Evolutionary conservation across 805 yeast genomes (phyloP).

Genomic region (Komagataella phaffii): DNA sequence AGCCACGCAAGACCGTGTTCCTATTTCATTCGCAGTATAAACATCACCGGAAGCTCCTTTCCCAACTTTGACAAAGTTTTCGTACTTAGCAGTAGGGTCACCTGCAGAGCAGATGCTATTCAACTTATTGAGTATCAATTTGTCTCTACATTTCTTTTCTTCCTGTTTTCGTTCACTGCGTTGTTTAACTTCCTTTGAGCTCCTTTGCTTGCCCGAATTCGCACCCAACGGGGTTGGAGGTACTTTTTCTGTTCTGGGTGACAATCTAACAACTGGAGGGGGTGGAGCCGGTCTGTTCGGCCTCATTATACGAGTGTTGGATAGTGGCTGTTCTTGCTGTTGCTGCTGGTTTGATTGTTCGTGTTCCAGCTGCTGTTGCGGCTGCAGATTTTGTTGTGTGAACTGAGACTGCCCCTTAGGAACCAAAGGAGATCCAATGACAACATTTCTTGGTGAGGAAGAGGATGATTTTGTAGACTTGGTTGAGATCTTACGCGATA

Average conservation of each 20-base stretch:
- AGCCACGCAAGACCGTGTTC: conserved; percentile 57
- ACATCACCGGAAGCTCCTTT: conserved; percentile 99
- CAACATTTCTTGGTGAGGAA: conserved; percentile 4
- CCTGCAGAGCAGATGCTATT: conserved; percentile 70
- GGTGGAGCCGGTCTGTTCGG: conserved; percentile 23
- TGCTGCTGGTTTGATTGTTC: neutral
- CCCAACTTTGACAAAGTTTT: conserved; percentile 72
- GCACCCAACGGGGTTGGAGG: conserved; percentile 19
- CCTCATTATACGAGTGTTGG: conserved; percentile 1
- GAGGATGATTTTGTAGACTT: conserved; percentile 5
- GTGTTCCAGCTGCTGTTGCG: neutral
- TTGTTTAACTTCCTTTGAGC: conserved; percentile 34
- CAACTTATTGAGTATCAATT: conserved; percentile 57
- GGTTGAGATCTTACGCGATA: conserved; percentile 15
- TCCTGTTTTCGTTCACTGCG: conserved; percentile 60
- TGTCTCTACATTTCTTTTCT: conserved; percentile 59
- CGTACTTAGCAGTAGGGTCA: conserved; percentile 65
- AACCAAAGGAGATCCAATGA: neutral
- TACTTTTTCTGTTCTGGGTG: conserved; percentile 3
- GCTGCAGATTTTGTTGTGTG: neutral
- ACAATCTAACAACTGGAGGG: conserved; percentile 12
- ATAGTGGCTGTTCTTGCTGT: neutral
- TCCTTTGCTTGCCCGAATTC: conserved; percentile 9
- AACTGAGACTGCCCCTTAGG: neutral
- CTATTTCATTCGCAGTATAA: conserved; percentile 65